Evolutionary conservation across 495 filamentous ascomycete genomes (phyloP).

Genomic region (Elasticomyces elasticus): DNA sequence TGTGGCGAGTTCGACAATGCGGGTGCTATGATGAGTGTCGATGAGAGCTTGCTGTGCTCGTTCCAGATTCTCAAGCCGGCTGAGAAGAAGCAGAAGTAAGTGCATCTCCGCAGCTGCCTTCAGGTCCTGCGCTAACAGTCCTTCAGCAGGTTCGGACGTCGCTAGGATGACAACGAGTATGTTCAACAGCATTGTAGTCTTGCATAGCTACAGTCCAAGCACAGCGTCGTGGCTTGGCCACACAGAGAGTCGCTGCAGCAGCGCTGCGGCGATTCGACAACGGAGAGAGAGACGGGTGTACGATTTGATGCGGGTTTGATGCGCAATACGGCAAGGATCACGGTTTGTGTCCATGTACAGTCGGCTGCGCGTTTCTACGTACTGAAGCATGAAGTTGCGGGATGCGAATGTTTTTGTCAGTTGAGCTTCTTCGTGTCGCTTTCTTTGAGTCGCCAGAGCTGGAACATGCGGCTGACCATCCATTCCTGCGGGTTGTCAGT

Average conservation of each 20-base stretch:
- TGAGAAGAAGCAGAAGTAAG: conserved; percentile 99
- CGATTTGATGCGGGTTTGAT: not conserved
- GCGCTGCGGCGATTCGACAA: not conserved
- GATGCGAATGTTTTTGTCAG: not conserved
- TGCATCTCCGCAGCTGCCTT: conserved; percentile 48
- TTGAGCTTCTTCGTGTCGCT: conserved; percentile 10
- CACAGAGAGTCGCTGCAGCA: not conserved
- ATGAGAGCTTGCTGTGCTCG: conserved; percentile 94
- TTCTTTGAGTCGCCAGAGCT: conserved; percentile 20
- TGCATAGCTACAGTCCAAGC: not conserved
- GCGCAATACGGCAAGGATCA: not conserved
- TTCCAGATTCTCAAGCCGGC: conserved; percentile 99
- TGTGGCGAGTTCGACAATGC: conserved; percentile 99
- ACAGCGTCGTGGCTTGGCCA: not conserved
- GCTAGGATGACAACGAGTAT: conserved; percentile 64
- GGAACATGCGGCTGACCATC: conserved; percentile 15
- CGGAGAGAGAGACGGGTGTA: not conserved
- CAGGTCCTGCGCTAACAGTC: conserved; percentile 51
- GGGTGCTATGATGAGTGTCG: conserved; percentile 99
- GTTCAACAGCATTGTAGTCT: not conserved
- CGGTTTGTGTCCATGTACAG: not conserved
- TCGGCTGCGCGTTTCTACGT: not conserved
- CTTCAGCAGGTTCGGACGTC: conserved; percentile 93
- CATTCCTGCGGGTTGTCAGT: conserved; percentile 6
- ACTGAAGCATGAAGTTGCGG: not conserved